Conservation (phyloP, 2,329 filamentous ascomycete species). For the Hirsutella rhossiliensis region DNA sequence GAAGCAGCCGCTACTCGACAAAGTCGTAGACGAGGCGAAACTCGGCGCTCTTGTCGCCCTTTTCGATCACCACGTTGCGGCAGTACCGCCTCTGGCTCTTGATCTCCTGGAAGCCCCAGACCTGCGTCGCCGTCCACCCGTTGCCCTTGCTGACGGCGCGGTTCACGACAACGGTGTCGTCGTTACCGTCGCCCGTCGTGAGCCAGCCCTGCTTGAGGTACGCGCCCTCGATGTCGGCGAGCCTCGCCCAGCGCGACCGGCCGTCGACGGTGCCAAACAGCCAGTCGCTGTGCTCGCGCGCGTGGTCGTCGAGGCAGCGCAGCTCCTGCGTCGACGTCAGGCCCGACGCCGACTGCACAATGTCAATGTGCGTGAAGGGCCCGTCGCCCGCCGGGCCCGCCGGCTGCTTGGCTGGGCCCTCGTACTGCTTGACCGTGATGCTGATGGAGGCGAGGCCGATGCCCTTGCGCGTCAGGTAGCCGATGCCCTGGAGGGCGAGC, state of each 20-base stretch:
- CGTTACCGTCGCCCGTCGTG: slow-evolving; percentile 34
- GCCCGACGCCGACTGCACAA: slow-evolving; percentile 62
- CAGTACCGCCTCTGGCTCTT: slow-evolving; percentile 39
- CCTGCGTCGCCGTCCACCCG: slow-evolving; percentile 44
- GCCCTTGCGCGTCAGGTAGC: slow-evolving; percentile 61
- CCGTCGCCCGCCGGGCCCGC: slow-evolving; percentile 20
- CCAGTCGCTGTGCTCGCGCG: slow-evolving; percentile 60
- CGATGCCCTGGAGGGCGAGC: slow-evolving; percentile 59
- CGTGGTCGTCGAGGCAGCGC: slow-evolving; percentile 37
- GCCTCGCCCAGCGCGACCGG: slow-evolving; percentile 36
- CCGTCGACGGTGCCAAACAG: slow-evolving; percentile 66
- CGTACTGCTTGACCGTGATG: slow-evolving; percentile 47
- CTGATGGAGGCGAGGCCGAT: slow-evolving; percentile 58
- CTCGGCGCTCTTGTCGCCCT: slow-evolving; percentile 33
- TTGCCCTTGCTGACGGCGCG: slow-evolving; percentile 40
- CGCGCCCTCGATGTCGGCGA: slow-evolving; percentile 39
- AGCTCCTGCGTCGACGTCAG: slow-evolving; percentile 51
- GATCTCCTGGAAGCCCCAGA: slow-evolving; percentile 48
- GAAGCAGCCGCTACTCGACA: slow-evolving; percentile 10
- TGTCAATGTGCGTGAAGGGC: slow-evolving; percentile 49
- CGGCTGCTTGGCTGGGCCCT: slow-evolving; percentile 28
- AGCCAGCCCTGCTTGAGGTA: slow-evolving; percentile 45
- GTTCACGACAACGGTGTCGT: slow-evolving; percentile 53
- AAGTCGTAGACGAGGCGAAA: slow-evolving; percentile 47
- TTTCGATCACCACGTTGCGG: slow-evolving; percentile 40